phyloP scores from a whole-genome alignment of 2,329 filamentous ascomycete species.

The Paraphoma chrysanthemicola region DNA sequence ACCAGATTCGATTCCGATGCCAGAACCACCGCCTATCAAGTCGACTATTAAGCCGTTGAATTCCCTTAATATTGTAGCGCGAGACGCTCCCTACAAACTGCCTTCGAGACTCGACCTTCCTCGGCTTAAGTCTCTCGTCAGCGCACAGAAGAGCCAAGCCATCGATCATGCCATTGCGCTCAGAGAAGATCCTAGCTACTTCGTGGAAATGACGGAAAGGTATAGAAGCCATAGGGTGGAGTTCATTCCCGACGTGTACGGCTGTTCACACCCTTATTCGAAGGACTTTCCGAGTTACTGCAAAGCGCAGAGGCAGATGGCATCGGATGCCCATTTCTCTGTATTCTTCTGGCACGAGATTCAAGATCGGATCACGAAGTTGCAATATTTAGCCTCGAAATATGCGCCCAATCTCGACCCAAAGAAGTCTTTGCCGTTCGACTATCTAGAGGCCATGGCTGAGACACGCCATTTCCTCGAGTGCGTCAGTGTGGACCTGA shows the following conservation, averaged over 20 bases:
- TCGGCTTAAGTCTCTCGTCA: constrained; percentile 54
- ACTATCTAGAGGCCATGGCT: neutral
- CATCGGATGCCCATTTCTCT: neutral
- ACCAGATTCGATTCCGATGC: neutral
- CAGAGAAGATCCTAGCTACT: constrained; percentile 67
- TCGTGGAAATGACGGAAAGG: constrained; percentile 54
- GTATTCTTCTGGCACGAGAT: constrained; percentile 7
- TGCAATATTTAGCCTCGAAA: neutral
- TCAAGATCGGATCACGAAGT: neutral
- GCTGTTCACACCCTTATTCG: neutral
- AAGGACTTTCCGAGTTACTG: neutral
- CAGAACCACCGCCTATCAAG: neutral
- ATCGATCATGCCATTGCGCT: constrained; percentile 64
- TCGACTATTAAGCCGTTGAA: neutral
- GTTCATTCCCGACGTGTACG: neutral
- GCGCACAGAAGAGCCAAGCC: constrained; percentile 43
- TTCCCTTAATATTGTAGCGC: constrained; percentile 35
- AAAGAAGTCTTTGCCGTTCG: neutral
- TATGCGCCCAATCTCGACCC: neutral
- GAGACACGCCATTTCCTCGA: neutral
- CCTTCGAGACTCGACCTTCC: constrained; percentile 57
- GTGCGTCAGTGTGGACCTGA: neutral
- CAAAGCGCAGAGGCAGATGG: neutral
- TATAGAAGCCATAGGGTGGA: constrained; percentile 53
- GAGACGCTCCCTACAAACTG: constrained; percentile 58